These are phyloP conservation scores for Exserohilum rostratum DNA, from an alignment of 2,329 filamentous ascomycete species.

Conservation along the genomic window DNA sequence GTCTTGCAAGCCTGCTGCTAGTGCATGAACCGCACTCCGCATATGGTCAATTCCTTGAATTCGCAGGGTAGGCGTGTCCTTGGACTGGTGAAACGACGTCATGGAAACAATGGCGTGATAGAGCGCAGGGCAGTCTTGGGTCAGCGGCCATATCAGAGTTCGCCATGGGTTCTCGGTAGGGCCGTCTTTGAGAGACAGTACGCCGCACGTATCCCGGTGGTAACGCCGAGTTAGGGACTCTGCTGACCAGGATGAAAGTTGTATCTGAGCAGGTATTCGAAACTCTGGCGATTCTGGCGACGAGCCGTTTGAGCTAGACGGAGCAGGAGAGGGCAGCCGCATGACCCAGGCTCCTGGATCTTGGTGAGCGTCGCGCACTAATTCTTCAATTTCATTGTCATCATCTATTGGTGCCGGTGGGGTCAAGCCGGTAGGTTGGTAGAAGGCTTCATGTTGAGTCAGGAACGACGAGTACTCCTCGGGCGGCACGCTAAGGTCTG, in stretches of 20 bases:
- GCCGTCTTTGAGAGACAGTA: conserved; percentile 73
- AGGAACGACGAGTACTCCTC: conserved; percentile 45
- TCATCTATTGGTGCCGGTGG: conserved; percentile 41
- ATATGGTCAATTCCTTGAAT: conserved; percentile 72
- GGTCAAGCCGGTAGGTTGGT: conserved; percentile 38
- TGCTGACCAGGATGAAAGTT: conserved; percentile 58
- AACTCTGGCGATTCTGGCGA: conserved; percentile 34
- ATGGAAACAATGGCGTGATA: conserved; percentile 72
- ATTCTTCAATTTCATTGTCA: conserved; percentile 61
- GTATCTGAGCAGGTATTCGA: conserved; percentile 52
- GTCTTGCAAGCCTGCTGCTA: conserved; percentile 65
- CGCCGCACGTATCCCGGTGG: conserved; percentile 70
- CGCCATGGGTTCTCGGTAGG: conserved; percentile 74
- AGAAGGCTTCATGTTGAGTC: conserved; percentile 45
- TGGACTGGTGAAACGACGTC: conserved; percentile 71
- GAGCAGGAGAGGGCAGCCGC: conserved; percentile 45
- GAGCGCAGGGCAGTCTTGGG: conserved; percentile 67
- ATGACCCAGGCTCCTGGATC: conserved; percentile 47
- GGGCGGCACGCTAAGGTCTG: conserved; percentile 53
- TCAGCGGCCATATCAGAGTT: conserved; percentile 72
- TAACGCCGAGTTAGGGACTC: conserved; percentile 69
- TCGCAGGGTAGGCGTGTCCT: conserved; percentile 62
- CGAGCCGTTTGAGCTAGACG: conserved; percentile 44
- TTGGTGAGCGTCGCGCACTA: conserved; percentile 52
- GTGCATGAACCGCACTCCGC: conserved; percentile 65